Percentiles rank a stretch among this genome's conserved stretches.
phyloP scores from a whole-genome alignment of 768 basidiomycete genomes.

The Tricholoma sp. region DNA sequence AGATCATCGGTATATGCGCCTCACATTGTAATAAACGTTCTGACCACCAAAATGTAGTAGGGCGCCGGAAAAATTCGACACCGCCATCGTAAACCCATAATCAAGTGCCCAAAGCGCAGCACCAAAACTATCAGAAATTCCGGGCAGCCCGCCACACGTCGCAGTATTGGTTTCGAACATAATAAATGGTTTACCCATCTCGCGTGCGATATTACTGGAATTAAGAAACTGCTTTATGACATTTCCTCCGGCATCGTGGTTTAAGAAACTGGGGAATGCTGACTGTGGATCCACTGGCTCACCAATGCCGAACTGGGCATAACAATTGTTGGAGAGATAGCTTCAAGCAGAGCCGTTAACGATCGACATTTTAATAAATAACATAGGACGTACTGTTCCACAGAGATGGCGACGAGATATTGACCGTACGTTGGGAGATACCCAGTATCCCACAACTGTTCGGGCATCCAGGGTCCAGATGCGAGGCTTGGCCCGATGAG shows the following conservation, averaged over 20 bases:
- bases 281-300: constrained; percentile 36
- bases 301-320: constrained; percentile 42
- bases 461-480: constrained; percentile 48
- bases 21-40: constrained; percentile 60
- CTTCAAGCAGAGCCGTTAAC: constrained; percentile 30
- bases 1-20: constrained; percentile 14
- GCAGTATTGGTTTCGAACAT: constrained; percentile 74
- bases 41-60: constrained; percentile 58
- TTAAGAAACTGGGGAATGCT: constrained; percentile 56
- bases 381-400: constrained; percentile 45
- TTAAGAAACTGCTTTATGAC: constrained; percentile 50
- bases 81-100: constrained; percentile 55
- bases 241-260: constrained; percentile 47
- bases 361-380: constrained; percentile 12
- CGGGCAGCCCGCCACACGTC: constrained; percentile 64
- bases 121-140: constrained; percentile 56
- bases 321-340: constrained; percentile 61
- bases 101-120: constrained; percentile 63
- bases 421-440: constrained; percentile 38
- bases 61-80: constrained; percentile 45
- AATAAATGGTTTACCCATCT: constrained; percentile 39
- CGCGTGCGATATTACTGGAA: constrained; percentile 40
- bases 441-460: constrained; percentile 50
- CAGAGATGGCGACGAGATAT: constrained; percentile 41
- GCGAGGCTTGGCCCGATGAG: constrained; percentile 56